Base-by-base conservation (phyloP, 1,139 yeast species). In the Entelexis sorbosivorans region DNA sequence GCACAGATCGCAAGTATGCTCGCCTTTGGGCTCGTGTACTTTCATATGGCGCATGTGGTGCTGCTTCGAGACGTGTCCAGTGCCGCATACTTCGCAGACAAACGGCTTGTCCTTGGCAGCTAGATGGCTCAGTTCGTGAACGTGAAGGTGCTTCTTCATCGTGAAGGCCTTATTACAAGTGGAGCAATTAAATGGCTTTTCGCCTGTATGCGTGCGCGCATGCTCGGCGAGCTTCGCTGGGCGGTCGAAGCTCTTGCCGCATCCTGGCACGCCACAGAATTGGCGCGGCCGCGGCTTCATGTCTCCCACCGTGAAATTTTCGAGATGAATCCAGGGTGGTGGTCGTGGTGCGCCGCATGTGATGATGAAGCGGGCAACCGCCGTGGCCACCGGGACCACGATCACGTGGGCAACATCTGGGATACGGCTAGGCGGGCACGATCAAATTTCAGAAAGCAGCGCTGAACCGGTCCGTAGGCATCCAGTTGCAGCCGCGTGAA, bases 151-250 rank as follows among this genome's bases (percentile, higher is more conserved):
- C 14, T 87, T 78, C 58, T 82, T 84, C 49, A 96, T 73, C 20
- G 79, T 70, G 62, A 88, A 91, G 0, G 82, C 68, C 58, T 77
- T 78, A 1, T 69, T 72, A 65, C 98, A 91, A 7, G 68, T 73
- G 10, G 66, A 59, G 64, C 99, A 91, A 47, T 63, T 64, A 63
- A 79, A 89, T 0, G 95, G 95, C 50, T 94, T 71, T 49, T 82
- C 81, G 53, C 86, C 85, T 2, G 84, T 77, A 63, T 91, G 98
- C 0, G 86, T 69, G 35, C 93, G 70, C 58, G 59, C 50, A 73
- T 89, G 98, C 61, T 87, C 96, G 40, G 82, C 85, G 48, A 91
- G 69, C 32, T 87, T 71, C 8, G 94, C 82, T 0, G 97, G 96
- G 52, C 89, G 74, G 14, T 84, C 70, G 63, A 87, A 91, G 0